Conservation (phyloP, 1,284 basidiomycete genomes). For the Cronartium ribicola region DNA sequence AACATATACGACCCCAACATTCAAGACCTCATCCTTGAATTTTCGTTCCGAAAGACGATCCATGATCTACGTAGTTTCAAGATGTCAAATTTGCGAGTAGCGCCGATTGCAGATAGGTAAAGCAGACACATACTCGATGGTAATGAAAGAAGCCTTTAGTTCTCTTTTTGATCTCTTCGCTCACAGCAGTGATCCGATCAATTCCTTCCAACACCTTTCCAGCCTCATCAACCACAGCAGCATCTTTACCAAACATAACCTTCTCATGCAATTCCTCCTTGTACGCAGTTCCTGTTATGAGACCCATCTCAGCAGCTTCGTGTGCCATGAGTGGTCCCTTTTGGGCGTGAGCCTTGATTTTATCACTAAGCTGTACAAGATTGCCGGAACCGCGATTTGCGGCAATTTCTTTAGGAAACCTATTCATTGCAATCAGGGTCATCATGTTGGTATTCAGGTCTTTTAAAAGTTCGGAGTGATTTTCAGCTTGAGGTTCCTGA, state of each 20-base stretch:
- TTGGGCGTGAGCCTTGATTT: constrained; percentile 49
- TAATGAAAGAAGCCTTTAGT: constrained; percentile 49
- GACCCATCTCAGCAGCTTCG: constrained; percentile 50
- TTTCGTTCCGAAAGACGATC: constrained; percentile 45
- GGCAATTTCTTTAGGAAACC: constrained; percentile 44
- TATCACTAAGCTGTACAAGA: constrained; percentile 45
- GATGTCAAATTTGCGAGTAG: constrained; percentile 41
- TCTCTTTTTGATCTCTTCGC: constrained; percentile 30
- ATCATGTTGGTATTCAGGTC: constrained; percentile 49
- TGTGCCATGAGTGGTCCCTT: constrained; percentile 52
- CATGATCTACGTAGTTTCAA: constrained; percentile 45
- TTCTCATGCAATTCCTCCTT: constrained; percentile 50
- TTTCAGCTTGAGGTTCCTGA: constrained; percentile 47
- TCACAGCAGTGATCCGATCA: constrained; percentile 36
- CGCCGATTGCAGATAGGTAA: background rate
- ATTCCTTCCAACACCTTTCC: constrained; percentile 44
- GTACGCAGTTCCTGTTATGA: constrained; percentile 52
- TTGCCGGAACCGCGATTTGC: constrained; percentile 44
- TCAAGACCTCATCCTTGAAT: constrained; percentile 48
- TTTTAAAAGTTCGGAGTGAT: constrained; percentile 47
- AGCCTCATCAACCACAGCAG: constrained; percentile 46
- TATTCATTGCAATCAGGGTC: constrained; percentile 47
- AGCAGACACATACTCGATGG: constrained; percentile 33
- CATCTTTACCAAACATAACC: constrained; percentile 44
- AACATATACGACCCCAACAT: constrained; percentile 54